These are phyloP conservation scores for Stachybotrys elegans DNA, from an alignment of 2,329 filamentous ascomycete genomes.

Conservation along the genomic window DNA sequence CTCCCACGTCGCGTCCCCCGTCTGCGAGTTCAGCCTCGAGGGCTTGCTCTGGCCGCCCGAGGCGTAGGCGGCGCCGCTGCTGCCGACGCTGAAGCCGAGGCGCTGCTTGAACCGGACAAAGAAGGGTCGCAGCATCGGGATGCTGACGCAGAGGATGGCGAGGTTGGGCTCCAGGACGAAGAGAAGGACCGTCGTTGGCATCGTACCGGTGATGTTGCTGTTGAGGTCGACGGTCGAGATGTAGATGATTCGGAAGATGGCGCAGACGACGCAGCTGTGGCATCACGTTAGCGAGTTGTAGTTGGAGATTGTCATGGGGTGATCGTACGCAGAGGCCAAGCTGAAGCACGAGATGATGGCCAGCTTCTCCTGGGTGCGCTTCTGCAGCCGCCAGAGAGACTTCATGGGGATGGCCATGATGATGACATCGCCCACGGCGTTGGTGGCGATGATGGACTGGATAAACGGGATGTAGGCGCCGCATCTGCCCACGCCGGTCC, in stretches of 20 bases:
- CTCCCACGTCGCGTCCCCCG: slow-evolving; percentile 15
- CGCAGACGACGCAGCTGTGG: slow-evolving; percentile 28
- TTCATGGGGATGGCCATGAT: slow-evolving; percentile 32
- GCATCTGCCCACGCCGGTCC: slow-evolving; percentile 29
- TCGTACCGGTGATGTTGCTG: slow-evolving; percentile 31
- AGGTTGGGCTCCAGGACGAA: slow-evolving; percentile 34
- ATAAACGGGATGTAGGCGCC: slow-evolving; percentile 30
- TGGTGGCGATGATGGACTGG: slow-evolving; percentile 30
- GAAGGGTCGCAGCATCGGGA: slow-evolving; percentile 35
- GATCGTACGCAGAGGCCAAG: slow-evolving; percentile 31
- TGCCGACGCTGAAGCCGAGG: slow-evolving; percentile 25
- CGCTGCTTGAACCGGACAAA: slow-evolving; percentile 25
- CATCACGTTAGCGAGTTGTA: too few relatives aligned
- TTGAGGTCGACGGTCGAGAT: slow-evolving; percentile 30
- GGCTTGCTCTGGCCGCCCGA: slow-evolving; percentile 7
- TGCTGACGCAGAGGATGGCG: slow-evolving; percentile 34
- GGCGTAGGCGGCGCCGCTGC: slow-evolving; percentile 20
- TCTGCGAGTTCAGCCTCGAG: slow-evolving; percentile 1
- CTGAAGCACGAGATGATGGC: slow-evolving; percentile 30
- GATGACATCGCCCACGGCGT: slow-evolving; percentile 30
- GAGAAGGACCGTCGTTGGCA: slow-evolving; percentile 33
- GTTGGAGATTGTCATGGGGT: too few relatives aligned
- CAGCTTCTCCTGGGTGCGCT: slow-evolving; percentile 27
- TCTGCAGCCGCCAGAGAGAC: slow-evolving; percentile 32
- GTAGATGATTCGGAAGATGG: slow-evolving; percentile 31